A percentile compares a stretch with the other conserved stretches of the same genome.
Evolutionary conservation across 176 grass and related monocot species (phyloP).

Genomic region (Elaeis guineensis): DNA sequence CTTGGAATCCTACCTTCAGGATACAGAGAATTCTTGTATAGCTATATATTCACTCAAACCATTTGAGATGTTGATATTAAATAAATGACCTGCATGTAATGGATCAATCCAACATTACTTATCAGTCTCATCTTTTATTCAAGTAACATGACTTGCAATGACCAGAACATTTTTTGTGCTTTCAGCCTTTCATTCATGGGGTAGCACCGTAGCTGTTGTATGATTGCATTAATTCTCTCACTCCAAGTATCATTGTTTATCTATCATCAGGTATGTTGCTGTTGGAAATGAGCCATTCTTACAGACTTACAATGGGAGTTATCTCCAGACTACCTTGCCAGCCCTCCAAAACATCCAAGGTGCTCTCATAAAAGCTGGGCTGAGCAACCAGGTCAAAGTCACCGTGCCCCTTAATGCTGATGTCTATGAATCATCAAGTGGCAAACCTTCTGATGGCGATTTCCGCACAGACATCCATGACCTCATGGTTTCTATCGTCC

Average conservation of each 20-base stretch:
- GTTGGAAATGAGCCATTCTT: slow-evolving; percentile 87
- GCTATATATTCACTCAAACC: too few species aligned
- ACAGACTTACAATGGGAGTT: slow-evolving; percentile 59
- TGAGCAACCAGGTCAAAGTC: slow-evolving; percentile 51
- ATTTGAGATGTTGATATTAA: too few species aligned
- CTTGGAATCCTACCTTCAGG: too few species aligned
- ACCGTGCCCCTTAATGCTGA: slow-evolving; percentile 75
- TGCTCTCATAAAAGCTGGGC: slow-evolving; percentile 55
- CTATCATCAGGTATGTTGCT: slow-evolving; percentile 42
- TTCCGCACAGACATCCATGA: slow-evolving; percentile 69
- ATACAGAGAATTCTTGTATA: too few species aligned
- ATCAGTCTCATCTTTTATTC: too few species aligned
- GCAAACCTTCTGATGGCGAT: slow-evolving; percentile 63
- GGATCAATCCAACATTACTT: too few species aligned
- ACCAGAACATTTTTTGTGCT: too few species aligned
- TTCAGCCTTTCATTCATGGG: background rate
- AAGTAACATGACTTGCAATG: too few species aligned
- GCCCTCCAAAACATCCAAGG: slow-evolving; percentile 78
- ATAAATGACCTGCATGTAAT: too few species aligned
- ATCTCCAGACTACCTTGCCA: slow-evolving; percentile 61
- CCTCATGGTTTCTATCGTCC: slow-evolving; percentile 45
- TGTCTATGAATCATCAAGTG: slow-evolving; percentile 49
- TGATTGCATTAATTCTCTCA: background rate
- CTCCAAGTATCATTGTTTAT: background rate
- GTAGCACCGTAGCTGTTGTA: background rate